Percentiles rank a stretch among this genome's conserved stretches.
These are phyloP conservation scores for Actinomortierella ambigua DNA, from an alignment of 371 early-diverging fungal genomes.

Conservation along the genomic window DNA sequence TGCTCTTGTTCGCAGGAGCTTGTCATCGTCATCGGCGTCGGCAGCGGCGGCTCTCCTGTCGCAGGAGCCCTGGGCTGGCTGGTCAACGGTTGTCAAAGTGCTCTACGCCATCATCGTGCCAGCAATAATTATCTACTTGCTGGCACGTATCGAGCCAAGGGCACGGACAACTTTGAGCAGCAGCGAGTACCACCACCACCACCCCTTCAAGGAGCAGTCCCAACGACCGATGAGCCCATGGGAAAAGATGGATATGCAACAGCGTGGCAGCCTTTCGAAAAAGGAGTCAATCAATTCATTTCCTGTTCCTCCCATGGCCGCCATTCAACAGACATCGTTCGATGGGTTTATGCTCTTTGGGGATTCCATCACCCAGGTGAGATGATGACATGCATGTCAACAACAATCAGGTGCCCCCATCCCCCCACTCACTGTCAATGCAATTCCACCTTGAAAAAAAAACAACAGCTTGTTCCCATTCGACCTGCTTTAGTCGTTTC, in stretches of 20 bases:
- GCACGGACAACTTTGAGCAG: background rate
- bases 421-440: too few species aligned
- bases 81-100: slow-evolving; percentile 20
- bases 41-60: too few species aligned
- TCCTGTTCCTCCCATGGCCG: slow-evolving; percentile 18
- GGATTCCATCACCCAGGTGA: slow-evolving; percentile 79
- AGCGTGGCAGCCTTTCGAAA: too few species aligned
- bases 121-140: slow-evolving; percentile 18
- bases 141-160: slow-evolving; percentile 8
- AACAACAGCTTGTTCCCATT: background rate
- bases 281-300: background rate
- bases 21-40: too few species aligned
- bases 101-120: slow-evolving; percentile 27
- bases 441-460: too few species aligned
- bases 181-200: slow-evolving; percentile 1
- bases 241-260: too few species aligned
- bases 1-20: too few species aligned
- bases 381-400: too few species aligned
- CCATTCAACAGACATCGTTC: slow-evolving; percentile 22
- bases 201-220: slow-evolving; percentile 4
- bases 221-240: too few species aligned
- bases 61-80: slow-evolving; percentile 20
- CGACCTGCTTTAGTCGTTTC: too few species aligned
- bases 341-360: slow-evolving; percentile 57
- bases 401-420: too few species aligned